A percentile compares a stretch with the other conserved stretches of the same genome.
phyloP scores from a whole-genome alignment of 805 yeast species.

The Hanseniaspora clermontiae region DNA sequence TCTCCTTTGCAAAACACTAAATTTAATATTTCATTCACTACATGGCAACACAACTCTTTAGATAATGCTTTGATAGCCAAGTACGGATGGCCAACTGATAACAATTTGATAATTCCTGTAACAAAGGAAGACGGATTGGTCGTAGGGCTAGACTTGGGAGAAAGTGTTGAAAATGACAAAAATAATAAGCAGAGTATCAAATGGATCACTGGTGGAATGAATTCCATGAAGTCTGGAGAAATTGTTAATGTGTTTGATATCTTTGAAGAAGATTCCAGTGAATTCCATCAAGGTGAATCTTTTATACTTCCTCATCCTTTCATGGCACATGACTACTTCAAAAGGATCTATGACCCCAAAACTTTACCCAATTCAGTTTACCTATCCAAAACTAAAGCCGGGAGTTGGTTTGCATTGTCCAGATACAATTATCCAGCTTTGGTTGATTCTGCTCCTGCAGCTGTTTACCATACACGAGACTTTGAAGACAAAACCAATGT shows the following conservation, averaged over 20 bases:
- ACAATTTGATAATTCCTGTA: conserved; percentile 18
- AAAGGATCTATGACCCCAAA: conserved; percentile 16
- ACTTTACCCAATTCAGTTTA: conserved; percentile 34
- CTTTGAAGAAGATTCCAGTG: conserved; percentile 24
- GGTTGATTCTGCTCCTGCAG: conserved; percentile 65
- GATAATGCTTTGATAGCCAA: conserved; percentile 44
- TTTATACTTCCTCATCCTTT: conserved; percentile 61
- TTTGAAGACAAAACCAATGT: conserved; percentile 13
- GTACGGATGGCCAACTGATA: conserved; percentile 50
- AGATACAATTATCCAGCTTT: conserved; percentile 65
- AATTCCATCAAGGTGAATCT: conserved; percentile 25
- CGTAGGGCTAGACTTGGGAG: conserved; percentile 4
- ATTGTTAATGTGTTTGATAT: conserved; percentile 74
- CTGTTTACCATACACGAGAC: conserved; percentile 35
- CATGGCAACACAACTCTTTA: conserved; percentile 86
- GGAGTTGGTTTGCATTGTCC: conserved; percentile 81
- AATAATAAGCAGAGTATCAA: conserved; percentile 27
- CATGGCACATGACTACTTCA: conserved; percentile 18
- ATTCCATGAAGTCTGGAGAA: conserved; percentile 5
- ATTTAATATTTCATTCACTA: conserved; percentile 77
- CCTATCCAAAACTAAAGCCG: conserved; percentile 48
- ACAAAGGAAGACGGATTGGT: conserved; percentile 5
- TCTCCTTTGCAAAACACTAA: conserved; percentile 47
- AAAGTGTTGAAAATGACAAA: background rate
- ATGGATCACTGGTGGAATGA: conserved; percentile 36